Base-by-base conservation (phyloP, 2,329 filamentous ascomycete species). In the Xylaria sp. region DNA sequence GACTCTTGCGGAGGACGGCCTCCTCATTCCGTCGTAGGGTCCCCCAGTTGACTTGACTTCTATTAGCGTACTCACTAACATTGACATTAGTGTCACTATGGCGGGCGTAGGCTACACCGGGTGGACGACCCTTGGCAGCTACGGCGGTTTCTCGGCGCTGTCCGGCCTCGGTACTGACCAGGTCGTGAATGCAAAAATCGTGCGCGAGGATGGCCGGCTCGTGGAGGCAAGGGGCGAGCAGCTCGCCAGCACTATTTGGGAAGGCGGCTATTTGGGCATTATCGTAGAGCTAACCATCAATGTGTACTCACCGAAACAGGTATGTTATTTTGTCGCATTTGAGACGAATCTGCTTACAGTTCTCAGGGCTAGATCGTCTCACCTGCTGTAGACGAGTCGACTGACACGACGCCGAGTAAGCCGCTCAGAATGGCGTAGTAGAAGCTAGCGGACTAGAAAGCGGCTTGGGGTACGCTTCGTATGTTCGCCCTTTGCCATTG, bases 231-330 rank as follows among this genome's bases (percentile, higher is more conserved):
- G 76, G 44, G 72, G 74, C n/a, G 67, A 68, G 10, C 48, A 79
- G 43, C 62, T 79, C 38, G 71, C 70, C 51, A 75, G 70, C 1
- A 74, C 80, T n/a, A 70, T 77, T 1, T 76, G 70, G 1, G 76
- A 69, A 1, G 77, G 77, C 19, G 74, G 77, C 4, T 68, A 67
- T 5, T 73, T 79, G n/a, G 78, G 76, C 1, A 67, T 78, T 8
- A 74, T 80, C 46, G 73, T 77, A 4, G 76, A 79, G 57, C 33
- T 79, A 5, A 74, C 70, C 4, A 70, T 80, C 58, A 78, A 75
- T 60, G 66, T 78, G 1, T 78, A 79, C 58, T 68, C 71, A 2
- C 54, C 72, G 7, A 68, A 69, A 25, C 66, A 70, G 64, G 73
- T 74, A 64, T 59, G 60, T 60, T 33, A 6, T 53, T 17, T 37